phyloP scores from a whole-genome alignment of 2,329 filamentous ascomycete genomes.

The Clonostachys byssicola region DNA sequence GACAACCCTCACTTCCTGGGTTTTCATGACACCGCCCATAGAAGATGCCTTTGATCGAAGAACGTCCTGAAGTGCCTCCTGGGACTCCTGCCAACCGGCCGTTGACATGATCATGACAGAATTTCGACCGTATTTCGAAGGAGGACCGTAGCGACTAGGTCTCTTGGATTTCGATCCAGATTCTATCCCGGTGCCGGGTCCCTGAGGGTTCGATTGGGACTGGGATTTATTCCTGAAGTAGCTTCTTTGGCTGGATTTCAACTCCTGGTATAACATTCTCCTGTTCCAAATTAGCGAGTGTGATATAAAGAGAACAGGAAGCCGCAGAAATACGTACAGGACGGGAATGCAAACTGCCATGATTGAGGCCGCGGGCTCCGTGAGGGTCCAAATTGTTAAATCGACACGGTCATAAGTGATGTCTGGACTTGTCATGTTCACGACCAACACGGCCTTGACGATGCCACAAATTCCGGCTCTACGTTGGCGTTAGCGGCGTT shows the following conservation, averaged over 20 bases:
- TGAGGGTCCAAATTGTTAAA: conserved; percentile 26
- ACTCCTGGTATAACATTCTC: conserved; percentile 24
- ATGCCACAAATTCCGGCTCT: conserved; percentile 24
- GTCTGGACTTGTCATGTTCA: conserved; percentile 21
- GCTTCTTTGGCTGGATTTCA: conserved; percentile 19
- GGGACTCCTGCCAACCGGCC: conserved; percentile 20
- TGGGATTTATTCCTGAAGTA: conserved; percentile 13
- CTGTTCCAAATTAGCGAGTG: conserved; percentile 6
- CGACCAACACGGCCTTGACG: conserved; percentile 23
- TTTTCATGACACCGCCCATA: conserved; percentile 17
- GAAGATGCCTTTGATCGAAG: conserved; percentile 1
- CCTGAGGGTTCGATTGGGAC: conserved; percentile 2
- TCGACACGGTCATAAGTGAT: conserved; percentile 26
- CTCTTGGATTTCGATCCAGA: conserved; percentile 4
- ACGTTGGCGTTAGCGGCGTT: not conserved
- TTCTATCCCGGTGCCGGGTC: conserved; percentile 2
- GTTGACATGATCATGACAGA: conserved; percentile 24
- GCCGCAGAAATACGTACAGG: conserved; percentile 13
- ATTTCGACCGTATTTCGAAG: conserved; percentile 17
- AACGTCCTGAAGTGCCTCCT: conserved; percentile 20
- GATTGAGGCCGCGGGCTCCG: conserved; percentile 25
- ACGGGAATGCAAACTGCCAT: conserved; percentile 27
- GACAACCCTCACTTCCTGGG: conserved; percentile 18
- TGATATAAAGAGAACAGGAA: not conserved
- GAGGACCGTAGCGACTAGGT: conserved; percentile 9